Percentiles rank a stretch among this genome's conserved stretches.
Conservation (phyloP, 495 filamentous ascomycete species). For the Acidomyces sp. region DNA sequence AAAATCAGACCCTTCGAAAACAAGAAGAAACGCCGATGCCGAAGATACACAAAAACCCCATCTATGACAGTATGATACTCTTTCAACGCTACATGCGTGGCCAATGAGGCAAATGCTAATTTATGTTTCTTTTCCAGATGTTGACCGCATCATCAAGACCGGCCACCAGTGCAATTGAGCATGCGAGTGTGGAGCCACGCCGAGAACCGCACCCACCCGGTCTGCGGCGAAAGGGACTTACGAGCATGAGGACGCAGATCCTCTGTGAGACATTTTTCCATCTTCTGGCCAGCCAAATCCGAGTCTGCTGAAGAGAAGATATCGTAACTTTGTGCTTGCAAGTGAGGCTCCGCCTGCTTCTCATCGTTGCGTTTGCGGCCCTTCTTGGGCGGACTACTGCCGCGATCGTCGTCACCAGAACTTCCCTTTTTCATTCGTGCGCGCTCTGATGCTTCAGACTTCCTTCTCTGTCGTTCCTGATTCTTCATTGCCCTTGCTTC, state of each 20-base stretch:
- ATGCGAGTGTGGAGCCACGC: conserved; percentile 8
- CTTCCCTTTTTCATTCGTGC: not conserved
- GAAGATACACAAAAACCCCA: no score
- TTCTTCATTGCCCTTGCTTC: conserved; percentile 7
- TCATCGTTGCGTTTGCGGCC: not conserved
- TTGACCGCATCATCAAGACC: no score
- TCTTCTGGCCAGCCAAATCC: conserved; percentile 1
- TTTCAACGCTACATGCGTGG: no score
- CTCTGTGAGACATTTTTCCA: conserved; percentile 1
- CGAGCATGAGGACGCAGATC: no score
- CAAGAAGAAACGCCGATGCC: no score
- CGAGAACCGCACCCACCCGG: conserved; percentile 5
- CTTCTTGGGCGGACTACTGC: not conserved
- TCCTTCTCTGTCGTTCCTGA: conserved; percentile 2
- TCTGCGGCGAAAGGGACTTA: not conserved
- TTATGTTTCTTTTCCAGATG: no score
- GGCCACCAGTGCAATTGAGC: conserved; percentile 5
- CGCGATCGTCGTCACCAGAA: not conserved
- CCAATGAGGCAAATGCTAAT: no score
- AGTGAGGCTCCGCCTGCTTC: no score
- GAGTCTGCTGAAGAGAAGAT: not conserved
- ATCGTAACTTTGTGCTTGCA: conserved; percentile 9
- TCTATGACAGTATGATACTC: no score
- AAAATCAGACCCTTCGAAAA: no score
- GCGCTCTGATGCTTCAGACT: conserved; percentile 2